phyloP scores from a whole-genome alignment of 176 grass and related monocot genomes.

The Rhynchospora pubera region DNA sequence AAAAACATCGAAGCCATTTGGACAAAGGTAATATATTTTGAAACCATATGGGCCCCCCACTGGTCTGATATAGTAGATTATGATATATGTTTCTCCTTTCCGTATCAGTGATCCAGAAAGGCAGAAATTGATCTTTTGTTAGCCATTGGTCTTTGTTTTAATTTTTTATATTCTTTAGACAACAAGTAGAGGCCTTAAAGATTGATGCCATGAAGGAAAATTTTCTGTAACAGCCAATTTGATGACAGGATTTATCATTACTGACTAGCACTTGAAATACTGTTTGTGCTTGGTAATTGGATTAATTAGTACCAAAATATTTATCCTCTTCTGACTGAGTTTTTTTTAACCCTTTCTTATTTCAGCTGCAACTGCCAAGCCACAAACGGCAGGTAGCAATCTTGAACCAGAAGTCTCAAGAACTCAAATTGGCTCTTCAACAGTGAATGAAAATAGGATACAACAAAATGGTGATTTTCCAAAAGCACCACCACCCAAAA shows the following conservation, averaged over 20 bases:
- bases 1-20: slow-evolving; percentile 16
- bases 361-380: slow-evolving; percentile 38
- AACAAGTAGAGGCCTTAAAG: background rate
- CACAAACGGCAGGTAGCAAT: slow-evolving; percentile 39
- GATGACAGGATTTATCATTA: background rate
- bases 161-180: background rate
- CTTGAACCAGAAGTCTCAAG: slow-evolving; percentile 35
- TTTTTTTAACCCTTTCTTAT: slow-evolving; percentile 26
- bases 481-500: slow-evolving; percentile 35
- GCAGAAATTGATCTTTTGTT: background rate
- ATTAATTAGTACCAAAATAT: slow-evolving; percentile 9
- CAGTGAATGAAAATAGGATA: slow-evolving; percentile 47
- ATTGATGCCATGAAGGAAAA: slow-evolving; percentile 24
- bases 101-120: background rate
- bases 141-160: background rate
- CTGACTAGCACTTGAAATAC: background rate
- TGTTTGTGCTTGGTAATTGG: slow-evolving; percentile 9
- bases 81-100: background rate
- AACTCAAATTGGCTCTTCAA: slow-evolving; percentile 32
- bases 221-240: slow-evolving; percentile 14
- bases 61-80: background rate
- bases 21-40: slow-evolving; percentile 18
- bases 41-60: background rate
- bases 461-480: slow-evolving; percentile 39
- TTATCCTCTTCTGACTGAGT: background rate